Conservation (phyloP, 345 rosid species). For the Bretschneidera sinensis region DNA sequence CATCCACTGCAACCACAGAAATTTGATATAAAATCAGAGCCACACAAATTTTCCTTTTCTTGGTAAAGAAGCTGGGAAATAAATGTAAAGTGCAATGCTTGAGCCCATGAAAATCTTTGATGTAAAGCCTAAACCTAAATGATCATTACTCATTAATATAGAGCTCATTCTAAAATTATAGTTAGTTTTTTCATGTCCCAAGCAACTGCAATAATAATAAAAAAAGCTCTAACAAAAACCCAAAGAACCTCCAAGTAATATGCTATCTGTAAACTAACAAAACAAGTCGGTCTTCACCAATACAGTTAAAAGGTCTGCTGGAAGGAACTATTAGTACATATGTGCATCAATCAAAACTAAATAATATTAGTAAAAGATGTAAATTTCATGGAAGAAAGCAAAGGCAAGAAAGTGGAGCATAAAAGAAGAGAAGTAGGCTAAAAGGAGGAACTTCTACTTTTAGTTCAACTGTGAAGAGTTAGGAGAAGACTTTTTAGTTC, state of each 20-base stretch:
- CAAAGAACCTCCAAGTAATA: neutral
- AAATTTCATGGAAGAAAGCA: too few species aligned
- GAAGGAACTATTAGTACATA: too few species aligned
- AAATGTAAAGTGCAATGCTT: neutral
- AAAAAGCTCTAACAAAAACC: neutral
- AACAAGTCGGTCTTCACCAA: neutral
- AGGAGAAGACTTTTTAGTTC: too few species aligned
- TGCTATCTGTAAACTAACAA: neutral
- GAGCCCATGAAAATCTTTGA: neutral
- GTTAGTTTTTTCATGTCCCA: neutral
- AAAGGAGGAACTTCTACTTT: too few species aligned
- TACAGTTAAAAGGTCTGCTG: too few species aligned
- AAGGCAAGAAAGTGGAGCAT: too few species aligned
- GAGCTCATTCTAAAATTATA: too few species aligned
- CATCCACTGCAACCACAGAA: slow-evolving; percentile 58
- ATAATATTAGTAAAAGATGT: too few species aligned
- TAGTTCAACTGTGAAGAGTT: too few species aligned
- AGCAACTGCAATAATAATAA: neutral
- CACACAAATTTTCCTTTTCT: neutral
- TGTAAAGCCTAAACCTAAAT: neutral
- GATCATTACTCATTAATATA: too few species aligned
- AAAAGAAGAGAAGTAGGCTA: too few species aligned
- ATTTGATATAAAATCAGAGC: neutral
- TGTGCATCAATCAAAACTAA: too few species aligned
- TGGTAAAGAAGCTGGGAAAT: neutral